Base-by-base conservation (phyloP, 805 yeast species). In the Kluyveromyces lactis region DNA sequence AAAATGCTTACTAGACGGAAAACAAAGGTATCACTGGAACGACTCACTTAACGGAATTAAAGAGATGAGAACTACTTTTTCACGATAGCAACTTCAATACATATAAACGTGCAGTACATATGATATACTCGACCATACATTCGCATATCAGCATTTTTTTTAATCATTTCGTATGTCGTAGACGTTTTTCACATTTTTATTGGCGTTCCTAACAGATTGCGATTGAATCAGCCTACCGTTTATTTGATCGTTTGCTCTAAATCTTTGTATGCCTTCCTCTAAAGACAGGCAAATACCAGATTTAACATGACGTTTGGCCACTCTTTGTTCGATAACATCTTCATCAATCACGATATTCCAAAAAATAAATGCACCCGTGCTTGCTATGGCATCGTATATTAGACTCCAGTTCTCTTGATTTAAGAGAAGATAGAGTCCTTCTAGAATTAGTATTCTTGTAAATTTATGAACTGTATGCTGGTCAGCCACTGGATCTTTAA, bases 391-490 rank as follows among this genome's bases (percentile, higher is more conserved):
- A 12, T 44, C 31, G 27, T 45, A 40, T 7, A 52, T 40, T 7
- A 47, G 35, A 21, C 27, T 37, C 95, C 95, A 86, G 11, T 73
- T 73, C 19, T 68, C 73, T 28, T 72, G 72, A 26, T 71, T 55
- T 38, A 85, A 63, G 31, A 79, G 68, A 8, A 86, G 63, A 54
- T 87, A 86, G 34, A 81, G 66, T 0, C 96, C 95, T 54, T 86
- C 96, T 28, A 85, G 52, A 3, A 86, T 68, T 3, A 86, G 58
- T 1, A 86, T 70, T 41, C 75, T 62, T 3, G 75, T 67, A 2
- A 56, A 62, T 0, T 73, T 62, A 2, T 59, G 53, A 1, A 85
- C 68, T 4, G 43, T 51, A 11, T 75, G 68, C 15, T 71, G 80
- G 42, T 68, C 66, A 11, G 68, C 74, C 2, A 69, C 68, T 0